Evolutionary conservation across 1,139 yeast species (phyloP), one percentile per base, ranked within the genome.

Genomic region (Blastobotrys apis): DNA sequence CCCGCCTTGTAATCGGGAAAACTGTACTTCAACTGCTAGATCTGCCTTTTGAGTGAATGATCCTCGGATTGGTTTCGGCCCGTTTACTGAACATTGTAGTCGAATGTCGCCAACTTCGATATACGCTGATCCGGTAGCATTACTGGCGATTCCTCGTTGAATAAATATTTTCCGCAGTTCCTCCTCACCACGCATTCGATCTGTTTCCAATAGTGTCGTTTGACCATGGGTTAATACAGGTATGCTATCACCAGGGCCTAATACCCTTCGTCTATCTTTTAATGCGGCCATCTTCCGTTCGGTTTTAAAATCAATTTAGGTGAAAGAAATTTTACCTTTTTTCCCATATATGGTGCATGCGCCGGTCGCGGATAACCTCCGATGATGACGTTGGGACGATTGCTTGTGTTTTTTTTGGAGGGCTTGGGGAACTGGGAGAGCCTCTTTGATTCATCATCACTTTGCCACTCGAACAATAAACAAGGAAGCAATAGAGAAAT

Each of bases 1-100:
- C 42, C 48, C 48, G 22, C 35, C 55, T 22, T 78, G 62, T 51
- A 76, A 74, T 1, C 80, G 78, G 15, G 76, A 66, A 48, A 80
- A 72, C 53, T 80, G 80, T 48, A 83, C 73, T 48, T 80, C 84
- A 2, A 85, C 88, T 19, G 81, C 73, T 39, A 86, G 68, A 2
- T 79, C 72, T 1, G 94, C 94, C 46, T 78, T 71, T 34, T 82
- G 80, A 27, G 79, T 72, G 60, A 84, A 85, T 1, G 86, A 76
- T 0, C 90, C 88, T 50, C 86, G 72, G 39, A 84, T 80, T 5
- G 97, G 96, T 53, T 92, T 74, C 9, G 97, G 97, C 0, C 97
- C 97, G 63, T 82, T 86, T 0, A 90, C 82, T 1, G 88, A 75
- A 1, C 82, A 81, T 49, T 83, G 79, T 5, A 88, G 66, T 33